Evolutionary conservation across 2,329 filamentous ascomycete genomes (phyloP).

Genomic region (Aspergillus ochraceoroseus): DNA sequence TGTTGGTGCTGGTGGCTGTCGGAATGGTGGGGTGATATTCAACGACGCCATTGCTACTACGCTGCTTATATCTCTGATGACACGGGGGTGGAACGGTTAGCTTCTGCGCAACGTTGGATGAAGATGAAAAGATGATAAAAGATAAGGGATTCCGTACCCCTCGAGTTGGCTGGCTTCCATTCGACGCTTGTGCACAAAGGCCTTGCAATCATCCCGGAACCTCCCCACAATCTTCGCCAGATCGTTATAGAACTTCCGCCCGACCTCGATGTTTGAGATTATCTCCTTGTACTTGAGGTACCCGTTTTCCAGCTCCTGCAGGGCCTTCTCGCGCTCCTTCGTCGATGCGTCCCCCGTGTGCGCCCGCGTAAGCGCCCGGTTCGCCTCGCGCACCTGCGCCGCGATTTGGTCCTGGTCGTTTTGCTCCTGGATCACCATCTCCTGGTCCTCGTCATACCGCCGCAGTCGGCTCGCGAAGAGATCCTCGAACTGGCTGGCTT

Average conservation of each 20-base stretch:
- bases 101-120: no score
- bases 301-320: constrained; percentile 84
- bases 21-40: constrained; percentile 44
- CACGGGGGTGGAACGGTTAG: no score
- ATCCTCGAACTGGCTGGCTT: constrained; percentile 83
- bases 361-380: constrained; percentile 70
- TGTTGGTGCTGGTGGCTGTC: constrained; percentile 41
- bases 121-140: neutral
- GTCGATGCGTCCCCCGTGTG: constrained; percentile 62
- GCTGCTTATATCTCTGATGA: constrained; percentile 52
- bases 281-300: constrained; percentile 98
- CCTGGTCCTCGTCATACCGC: constrained; percentile 73
- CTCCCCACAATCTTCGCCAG: constrained; percentile 78
- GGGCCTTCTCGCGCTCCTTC: constrained; percentile 73
- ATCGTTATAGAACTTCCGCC: constrained; percentile 95
- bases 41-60: constrained; percentile 53
- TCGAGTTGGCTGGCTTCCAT: constrained; percentile 76
- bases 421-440: constrained; percentile 64
- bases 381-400: constrained; percentile 65
- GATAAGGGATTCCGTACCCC: constrained; percentile 50
- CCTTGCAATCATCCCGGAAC: constrained; percentile 74
- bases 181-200: constrained; percentile 74
- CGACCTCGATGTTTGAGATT: constrained; percentile 82
- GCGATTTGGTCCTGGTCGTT: constrained; percentile 71
- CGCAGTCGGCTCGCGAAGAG: constrained; percentile 81